Evolutionary conservation across 2,329 filamentous ascomycete genomes (phyloP), one percentile per base, ranked within the genome.

Genomic region (Phialophora chinensis): DNA sequence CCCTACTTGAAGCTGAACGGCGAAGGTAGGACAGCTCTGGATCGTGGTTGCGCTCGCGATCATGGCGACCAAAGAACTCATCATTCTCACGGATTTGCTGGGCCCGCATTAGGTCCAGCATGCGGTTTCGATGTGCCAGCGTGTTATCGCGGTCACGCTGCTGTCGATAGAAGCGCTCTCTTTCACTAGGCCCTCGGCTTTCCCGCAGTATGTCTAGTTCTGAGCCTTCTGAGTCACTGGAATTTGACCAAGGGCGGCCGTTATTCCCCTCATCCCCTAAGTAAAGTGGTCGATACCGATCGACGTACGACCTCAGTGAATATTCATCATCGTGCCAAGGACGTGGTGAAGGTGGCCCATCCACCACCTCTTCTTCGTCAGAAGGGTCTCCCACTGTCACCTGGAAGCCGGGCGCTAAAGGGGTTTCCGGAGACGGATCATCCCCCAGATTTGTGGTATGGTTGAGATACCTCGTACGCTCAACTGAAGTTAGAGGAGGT

Each of bases 401-500:
- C 31, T 58, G 54, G 52, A 73, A 71, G 14, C 69, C 71, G 12
- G 68, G 53, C 4, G 69, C 62, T 31, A 67, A 59, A 54, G 65
- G 27, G 14, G 54, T 42, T 20, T 66, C 63, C 11, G 66, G 44
- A 31, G 53, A 59, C 49, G 66, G 38, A 29, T 57, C 65, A 27
- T 63, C 63, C 23, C 64, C 66, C 20, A 33, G 23, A 23, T 38
- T 25, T 27, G 64, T 56, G 29, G 67, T 27, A 72, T 75, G 54
- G 75, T 72, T 57, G 12, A 65, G 65, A 44, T 70, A 65, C 31
- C 66, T 64, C 23, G 67, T 60, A 31, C 71, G 70, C 60, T 78
- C 75, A 6, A 77, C 68, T 1, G 75, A 74, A 60, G 74, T 76
- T 10, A 77, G 72, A 2, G 78, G 78, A 54, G 77, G 73, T 53